Evolutionary conservation across 208 protist genomes (phyloP).

Genomic region (Herpetomonas samuelpessoai): DNA sequence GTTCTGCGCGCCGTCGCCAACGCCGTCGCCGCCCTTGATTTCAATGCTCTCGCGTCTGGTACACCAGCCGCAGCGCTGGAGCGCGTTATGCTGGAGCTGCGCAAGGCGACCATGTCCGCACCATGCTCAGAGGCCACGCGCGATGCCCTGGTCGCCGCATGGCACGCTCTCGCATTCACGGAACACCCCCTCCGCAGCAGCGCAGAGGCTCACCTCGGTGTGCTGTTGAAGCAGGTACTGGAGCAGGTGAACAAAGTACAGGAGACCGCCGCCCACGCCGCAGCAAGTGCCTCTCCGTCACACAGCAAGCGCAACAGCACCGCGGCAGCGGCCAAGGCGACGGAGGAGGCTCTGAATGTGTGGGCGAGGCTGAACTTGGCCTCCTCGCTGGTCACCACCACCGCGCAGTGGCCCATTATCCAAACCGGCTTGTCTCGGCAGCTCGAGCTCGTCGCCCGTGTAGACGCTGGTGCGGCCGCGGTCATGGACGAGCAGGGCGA

Average conservation of each 20-base stretch:
- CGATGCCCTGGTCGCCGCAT: slow-evolving; percentile 51
- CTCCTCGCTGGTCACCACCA: slow-evolving; percentile 41
- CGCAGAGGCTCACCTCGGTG: slow-evolving; percentile 64
- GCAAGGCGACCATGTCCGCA: slow-evolving; percentile 41
- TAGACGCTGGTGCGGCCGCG: too few species aligned
- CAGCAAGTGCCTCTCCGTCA: too few species aligned
- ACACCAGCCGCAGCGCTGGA: slow-evolving; percentile 37
- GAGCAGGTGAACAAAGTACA: slow-evolving; percentile 29
- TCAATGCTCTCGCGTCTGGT: slow-evolving; percentile 50
- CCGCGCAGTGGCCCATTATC: slow-evolving; percentile 45
- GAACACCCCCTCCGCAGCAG: slow-evolving; percentile 59
- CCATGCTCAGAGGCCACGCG: slow-evolving; percentile 23
- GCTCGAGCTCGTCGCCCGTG: too few species aligned
- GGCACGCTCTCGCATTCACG: slow-evolving; percentile 54
- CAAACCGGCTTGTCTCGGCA: slow-evolving; percentile 20
- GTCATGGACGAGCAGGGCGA: slow-evolving; percentile 10
- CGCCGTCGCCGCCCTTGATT: slow-evolving; percentile 49
- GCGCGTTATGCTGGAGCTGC: slow-evolving; percentile 50
- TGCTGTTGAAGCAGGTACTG: slow-evolving; percentile 49
- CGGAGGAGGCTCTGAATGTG: slow-evolving; percentile 25
- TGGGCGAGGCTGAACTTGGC: slow-evolving; percentile 65
- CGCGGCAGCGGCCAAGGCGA: not conserved
- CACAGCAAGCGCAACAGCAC: not conserved
- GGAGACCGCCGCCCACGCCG: not conserved
- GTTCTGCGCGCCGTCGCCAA: slow-evolving; percentile 44